These are phyloP conservation scores for Hibiscus tridactylites DNA, from an alignment of 345 rosid genomes.

Conservation along the genomic window DNA sequence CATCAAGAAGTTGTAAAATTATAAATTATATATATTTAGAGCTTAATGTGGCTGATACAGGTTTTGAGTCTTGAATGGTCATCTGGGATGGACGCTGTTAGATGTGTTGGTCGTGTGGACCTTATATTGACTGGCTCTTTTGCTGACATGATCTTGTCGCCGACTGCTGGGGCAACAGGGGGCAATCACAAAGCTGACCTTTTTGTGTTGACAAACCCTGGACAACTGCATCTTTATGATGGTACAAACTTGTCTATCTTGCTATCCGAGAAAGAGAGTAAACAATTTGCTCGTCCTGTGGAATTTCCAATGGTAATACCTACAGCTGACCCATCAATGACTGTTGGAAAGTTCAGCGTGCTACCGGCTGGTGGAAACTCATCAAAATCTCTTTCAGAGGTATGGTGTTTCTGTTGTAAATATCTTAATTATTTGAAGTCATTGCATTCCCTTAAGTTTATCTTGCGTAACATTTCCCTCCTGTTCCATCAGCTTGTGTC, in stretches of 20 bases:
- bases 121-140: conserved; percentile 49
- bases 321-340: conserved; percentile 37
- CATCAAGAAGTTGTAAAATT: too few species aligned
- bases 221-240: conserved; percentile 52
- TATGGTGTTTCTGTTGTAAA: conserved; percentile 15
- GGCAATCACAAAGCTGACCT: conserved; percentile 31
- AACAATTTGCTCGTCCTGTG: conserved; percentile 25
- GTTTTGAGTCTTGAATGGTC: too few species aligned
- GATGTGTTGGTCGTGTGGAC: conserved; percentile 46
- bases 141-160: conserved; percentile 57
- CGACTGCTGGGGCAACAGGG: conserved; percentile 32
- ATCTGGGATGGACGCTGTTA: conserved; percentile 6
- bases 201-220: conserved; percentile 56
- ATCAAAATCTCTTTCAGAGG: conserved; percentile 42
- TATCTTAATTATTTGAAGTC: background rate
- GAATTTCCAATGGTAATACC: conserved; percentile 47
- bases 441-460: conserved; percentile 7
- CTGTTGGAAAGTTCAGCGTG: conserved; percentile 30
- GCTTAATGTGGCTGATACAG: too few species aligned
- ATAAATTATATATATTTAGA: too few species aligned
- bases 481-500: conserved; percentile 20
- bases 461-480: background rate
- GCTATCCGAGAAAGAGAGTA: conserved; percentile 41
- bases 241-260: conserved; percentile 32
- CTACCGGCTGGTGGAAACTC: conserved; percentile 27